These are phyloP conservation scores for Fusarium buxicola DNA, from an alignment of 2,329 filamentous ascomycete genomes.

Conservation along the genomic window DNA sequence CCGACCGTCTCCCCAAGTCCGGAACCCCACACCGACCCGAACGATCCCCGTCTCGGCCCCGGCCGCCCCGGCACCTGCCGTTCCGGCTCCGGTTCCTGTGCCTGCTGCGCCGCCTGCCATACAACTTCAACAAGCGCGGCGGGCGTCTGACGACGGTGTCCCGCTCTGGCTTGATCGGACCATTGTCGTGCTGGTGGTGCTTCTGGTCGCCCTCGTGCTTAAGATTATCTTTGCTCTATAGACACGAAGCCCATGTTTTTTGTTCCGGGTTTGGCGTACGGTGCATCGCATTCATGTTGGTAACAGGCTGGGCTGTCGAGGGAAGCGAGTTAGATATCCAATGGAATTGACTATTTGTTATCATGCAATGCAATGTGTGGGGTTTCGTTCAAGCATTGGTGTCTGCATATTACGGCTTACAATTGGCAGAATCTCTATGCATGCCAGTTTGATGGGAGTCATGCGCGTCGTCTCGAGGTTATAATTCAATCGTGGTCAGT, in stretches of 20 bases:
- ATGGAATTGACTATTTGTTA: conserved; percentile 23
- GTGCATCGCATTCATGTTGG: conserved; percentile 9
- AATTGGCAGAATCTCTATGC: too few relatives aligned
- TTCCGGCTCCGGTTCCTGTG: conserved; percentile 5
- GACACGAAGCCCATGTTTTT: not conserved
- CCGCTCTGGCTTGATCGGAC: conserved; percentile 83
- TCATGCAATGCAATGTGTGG: too few relatives aligned
- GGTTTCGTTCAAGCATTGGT: too few relatives aligned
- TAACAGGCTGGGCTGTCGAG: conserved; percentile 5
- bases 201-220: conserved; percentile 76
- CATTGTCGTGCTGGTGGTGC: conserved; percentile 78
- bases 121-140: conserved; percentile 35
- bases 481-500: too few relatives aligned
- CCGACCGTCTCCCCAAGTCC: conserved; percentile 13
- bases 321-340: conserved; percentile 43
- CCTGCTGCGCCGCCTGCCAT: conserved; percentile 13
- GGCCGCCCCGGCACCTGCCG: conserved; percentile 14
- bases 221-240: conserved; percentile 60
- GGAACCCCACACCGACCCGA: conserved; percentile 32
- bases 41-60: conserved; percentile 20
- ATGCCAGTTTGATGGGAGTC: too few relatives aligned
- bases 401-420: too few relatives aligned
- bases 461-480: too few relatives aligned
- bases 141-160: conserved; percentile 60
- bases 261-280: conserved; percentile 15